Percentiles rank a stretch among this genome's conserved stretches.
Conservation (phyloP, 2,329 filamentous ascomycete genomes). For the Colletotrichum lini region DNA sequence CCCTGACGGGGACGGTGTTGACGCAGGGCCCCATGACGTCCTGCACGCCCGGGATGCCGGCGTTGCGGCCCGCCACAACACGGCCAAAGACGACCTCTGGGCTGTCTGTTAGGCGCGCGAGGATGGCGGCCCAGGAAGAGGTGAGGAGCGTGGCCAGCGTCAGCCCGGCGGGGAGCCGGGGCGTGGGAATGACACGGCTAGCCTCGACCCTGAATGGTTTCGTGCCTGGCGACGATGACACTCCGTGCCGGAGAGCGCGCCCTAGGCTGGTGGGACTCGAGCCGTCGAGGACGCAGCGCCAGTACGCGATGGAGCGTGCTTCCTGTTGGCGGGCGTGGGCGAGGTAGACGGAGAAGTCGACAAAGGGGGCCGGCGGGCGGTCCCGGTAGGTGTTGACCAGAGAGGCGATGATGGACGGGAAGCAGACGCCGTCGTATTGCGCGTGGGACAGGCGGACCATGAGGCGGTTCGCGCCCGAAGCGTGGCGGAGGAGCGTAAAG, state of each 20-base stretch:
- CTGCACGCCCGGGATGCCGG: neutral
- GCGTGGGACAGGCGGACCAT: neutral
- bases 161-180: neutral
- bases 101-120: neutral
- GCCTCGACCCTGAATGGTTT: neutral
- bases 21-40: neutral
- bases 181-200: neutral
- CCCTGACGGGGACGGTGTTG: neutral
- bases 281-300: neutral
- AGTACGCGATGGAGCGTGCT: neutral
- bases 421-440: neutral
- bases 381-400: neutral
- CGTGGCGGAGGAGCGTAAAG: neutral
- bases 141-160: neutral
- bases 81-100: neutral
- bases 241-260: too few relatives aligned
- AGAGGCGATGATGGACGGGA: neutral
- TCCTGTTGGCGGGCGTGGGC: neutral
- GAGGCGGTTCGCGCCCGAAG: neutral
- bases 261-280: neutral
- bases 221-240: too few relatives aligned
- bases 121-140: neutral
- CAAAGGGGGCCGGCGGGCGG: neutral
- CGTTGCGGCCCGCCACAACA: neutral
- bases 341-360: neutral